Conservation (phyloP, 31 red algal species). For the Endocladia muricata region DNA sequence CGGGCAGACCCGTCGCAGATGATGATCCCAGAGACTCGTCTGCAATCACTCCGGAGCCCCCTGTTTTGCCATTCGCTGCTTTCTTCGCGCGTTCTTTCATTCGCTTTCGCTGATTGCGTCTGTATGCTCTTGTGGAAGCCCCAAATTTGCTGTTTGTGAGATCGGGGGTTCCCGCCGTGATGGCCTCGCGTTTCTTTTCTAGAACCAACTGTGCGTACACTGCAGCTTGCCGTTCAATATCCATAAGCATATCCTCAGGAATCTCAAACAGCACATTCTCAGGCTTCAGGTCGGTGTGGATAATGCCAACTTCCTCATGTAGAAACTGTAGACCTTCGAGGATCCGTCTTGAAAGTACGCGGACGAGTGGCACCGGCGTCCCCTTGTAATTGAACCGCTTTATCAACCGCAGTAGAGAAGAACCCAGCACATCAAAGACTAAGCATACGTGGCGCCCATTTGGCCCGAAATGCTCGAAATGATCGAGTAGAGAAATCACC, state of each 20-base stretch:
- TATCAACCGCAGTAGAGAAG: constrained; percentile 76
- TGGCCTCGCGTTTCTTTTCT: constrained; percentile 23
- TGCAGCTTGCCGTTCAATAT: constrained; percentile 47
- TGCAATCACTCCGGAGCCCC: neutral
- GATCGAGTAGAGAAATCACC: constrained; percentile 80
- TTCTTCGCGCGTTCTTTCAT: constrained; percentile 67
- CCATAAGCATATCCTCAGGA: constrained; percentile 35
- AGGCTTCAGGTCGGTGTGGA: constrained; percentile 98
- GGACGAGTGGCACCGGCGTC: constrained; percentile 60
- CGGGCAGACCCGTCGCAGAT: neutral
- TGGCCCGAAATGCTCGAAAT: constrained; percentile 78
- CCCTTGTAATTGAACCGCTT: constrained; percentile 82
- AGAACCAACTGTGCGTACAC: constrained; percentile 20
- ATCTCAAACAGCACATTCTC: constrained; percentile 94
- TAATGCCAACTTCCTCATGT: constrained; percentile 72
- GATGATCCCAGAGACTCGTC: neutral
- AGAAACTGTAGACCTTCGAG: constrained; percentile 83
- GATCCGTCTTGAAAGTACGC: constrained; percentile 61
- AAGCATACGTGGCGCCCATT: constrained; percentile 91
- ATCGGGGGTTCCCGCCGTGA: neutral
- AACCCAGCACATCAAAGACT: constrained; percentile 90
- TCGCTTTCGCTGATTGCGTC: constrained; percentile 57
- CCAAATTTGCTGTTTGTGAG: neutral
- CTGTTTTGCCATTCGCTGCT: neutral
- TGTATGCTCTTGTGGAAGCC: constrained; percentile 11